Base-by-base conservation (phyloP, 352 stramenopile genomes). In the Globisporangium spinosum region DNA sequence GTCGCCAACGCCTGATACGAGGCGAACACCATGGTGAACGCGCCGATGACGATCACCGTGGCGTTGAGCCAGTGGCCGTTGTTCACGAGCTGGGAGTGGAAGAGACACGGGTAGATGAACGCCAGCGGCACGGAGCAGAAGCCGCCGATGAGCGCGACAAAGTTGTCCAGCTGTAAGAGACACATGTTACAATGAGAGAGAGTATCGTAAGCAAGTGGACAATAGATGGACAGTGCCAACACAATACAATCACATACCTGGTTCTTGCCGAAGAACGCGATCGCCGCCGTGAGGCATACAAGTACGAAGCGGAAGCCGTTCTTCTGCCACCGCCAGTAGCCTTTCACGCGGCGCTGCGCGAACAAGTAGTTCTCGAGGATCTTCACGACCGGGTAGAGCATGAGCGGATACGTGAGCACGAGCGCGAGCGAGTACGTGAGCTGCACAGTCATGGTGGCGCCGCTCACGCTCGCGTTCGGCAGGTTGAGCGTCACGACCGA, bases 101-200 rank as follows among this genome's bases (percentile, higher is more conserved):
- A 90, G 12, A 90, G 62, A 43, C 80, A 88, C 43, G 82, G 82
- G 56, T 90, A 90, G 69, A 90, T 89, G 64, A 90, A 90, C 15
- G 80, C 82, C 25, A 90, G 71, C 54, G 82, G 82, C 43, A 90
- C 82, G 38, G 80, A 90, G 77, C 82, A 90, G 61, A 90, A 90
- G 15, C 80, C 82, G 22, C 82, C 82, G 58, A 90, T 85, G 34
- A 90, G 73, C n/a, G 82, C 79, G 23, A 90, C 82, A 62, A 90
- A 90, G 67, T 84, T 87, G 70, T 90, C 82, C 17, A 90, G 67
- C 65, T 75, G 38, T 5, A 32, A 20, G 47, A 58, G 13, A 23
- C 25, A 35, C 27, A n/a, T 49, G 20, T 20, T 20, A 51, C 15
- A 61, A 69, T 32, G 40, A 38, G 34, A 20, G 40, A 38, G 23